Percentiles rank a stretch among this genome's conserved stretches.
Conservation (phyloP, 2,329 filamentous ascomycete genomes). For the Colletotrichum gigasporum region DNA sequence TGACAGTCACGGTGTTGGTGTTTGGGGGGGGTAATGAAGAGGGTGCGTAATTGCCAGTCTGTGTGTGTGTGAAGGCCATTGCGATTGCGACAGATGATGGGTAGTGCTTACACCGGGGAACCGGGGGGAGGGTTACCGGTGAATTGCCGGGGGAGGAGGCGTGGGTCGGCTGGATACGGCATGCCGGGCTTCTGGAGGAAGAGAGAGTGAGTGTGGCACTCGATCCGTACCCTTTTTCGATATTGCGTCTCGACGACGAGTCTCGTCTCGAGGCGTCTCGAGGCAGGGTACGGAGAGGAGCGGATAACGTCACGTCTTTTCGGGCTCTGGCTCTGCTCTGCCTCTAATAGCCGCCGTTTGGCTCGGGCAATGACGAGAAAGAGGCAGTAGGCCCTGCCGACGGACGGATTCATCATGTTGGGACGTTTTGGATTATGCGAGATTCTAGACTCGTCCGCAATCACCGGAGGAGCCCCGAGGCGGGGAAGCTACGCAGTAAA, state of each 20-base stretch:
- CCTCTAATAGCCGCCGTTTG: too few relatives aligned
- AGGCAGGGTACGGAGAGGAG: neutral
- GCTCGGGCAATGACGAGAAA: too few relatives aligned
- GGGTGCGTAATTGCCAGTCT: too few relatives aligned
- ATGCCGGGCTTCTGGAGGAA: neutral
- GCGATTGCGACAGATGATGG: slow-evolving; percentile 1
- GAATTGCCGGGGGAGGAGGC: neutral
- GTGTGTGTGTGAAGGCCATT: slow-evolving; percentile 3
- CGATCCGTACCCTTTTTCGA: too few relatives aligned
- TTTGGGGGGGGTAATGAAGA: neutral
- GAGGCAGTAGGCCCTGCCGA: too few relatives aligned
- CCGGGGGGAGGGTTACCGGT: slow-evolving; percentile 18
- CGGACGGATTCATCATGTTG: neutral
- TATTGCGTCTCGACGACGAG: too few relatives aligned
- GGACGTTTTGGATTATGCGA: slow-evolving; percentile 25
- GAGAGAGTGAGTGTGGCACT: too few relatives aligned
- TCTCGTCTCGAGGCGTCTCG: neutral
- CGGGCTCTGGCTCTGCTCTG: too few relatives aligned
- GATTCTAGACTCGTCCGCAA: slow-evolving; percentile 9
- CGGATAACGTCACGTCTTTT: too few relatives aligned
- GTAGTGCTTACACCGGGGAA: slow-evolving; percentile 22
- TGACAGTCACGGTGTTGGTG: neutral
- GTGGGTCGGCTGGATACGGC: neutral
- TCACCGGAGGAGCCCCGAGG: slow-evolving; percentile 3
- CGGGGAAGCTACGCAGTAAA: neutral